phyloP scores from a whole-genome alignment of 371 early-diverging fungal genomes.

The Syncephalastrum racemosum region DNA sequence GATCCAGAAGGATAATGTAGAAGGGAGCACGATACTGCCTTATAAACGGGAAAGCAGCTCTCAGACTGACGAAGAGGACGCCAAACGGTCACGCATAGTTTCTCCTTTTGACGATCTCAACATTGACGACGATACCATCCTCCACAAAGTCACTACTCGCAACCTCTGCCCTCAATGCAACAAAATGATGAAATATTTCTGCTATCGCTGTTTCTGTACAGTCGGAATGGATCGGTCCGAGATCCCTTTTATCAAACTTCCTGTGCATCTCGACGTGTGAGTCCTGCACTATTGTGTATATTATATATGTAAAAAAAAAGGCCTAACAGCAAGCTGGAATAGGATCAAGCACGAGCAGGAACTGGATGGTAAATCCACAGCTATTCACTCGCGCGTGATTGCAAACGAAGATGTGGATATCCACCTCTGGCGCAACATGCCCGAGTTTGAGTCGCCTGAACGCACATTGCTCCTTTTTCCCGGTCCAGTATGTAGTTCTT shows the following conservation, averaged over 20 bases:
- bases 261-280: constrained; percentile 76
- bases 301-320: not conserved
- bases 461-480: constrained; percentile 85
- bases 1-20: too few species aligned
- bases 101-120: constrained; percentile 39
- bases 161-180: constrained; percentile 57
- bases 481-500: constrained; percentile 61
- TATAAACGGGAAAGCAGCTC: too few species aligned
- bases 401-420: constrained; percentile 70
- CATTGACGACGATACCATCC: constrained; percentile 38
- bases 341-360: constrained; percentile 83
- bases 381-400: constrained; percentile 81
- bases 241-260: constrained; percentile 71
- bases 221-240: constrained; percentile 50
- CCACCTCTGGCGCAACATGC: constrained; percentile 54
- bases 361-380: constrained; percentile 82
- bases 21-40: too few species aligned
- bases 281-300: constrained; percentile 8
- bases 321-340: too few species aligned
- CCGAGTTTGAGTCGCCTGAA: constrained; percentile 61
- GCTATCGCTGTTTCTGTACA: constrained; percentile 67
- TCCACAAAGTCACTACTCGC: constrained; percentile 36
- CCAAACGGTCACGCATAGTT: constrained; percentile 4
- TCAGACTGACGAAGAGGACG: not conserved
- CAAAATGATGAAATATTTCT: constrained; percentile 70